Evolutionary conservation across 441 rosid genomes (phyloP), one percentile per base, ranked within the genome.

Genomic region (Adansonia gregorii): DNA sequence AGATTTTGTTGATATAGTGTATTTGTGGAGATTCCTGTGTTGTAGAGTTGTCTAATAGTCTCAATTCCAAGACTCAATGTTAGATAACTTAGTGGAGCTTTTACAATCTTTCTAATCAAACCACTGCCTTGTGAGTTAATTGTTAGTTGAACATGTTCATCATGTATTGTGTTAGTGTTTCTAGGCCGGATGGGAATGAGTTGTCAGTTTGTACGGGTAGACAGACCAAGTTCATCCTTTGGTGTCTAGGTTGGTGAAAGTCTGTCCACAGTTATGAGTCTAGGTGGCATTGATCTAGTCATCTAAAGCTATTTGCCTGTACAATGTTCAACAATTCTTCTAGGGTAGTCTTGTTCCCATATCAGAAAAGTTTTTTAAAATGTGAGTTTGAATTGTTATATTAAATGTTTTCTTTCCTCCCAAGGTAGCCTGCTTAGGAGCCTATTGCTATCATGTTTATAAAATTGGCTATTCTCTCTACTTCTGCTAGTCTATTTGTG

Each of bases 41-140:
- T 9, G 43, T 70, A 59, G 45, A 51, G 74, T 70, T 70, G 24
- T 52, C 22, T 14, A 20, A 68, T 69, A 12, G 27, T 61, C 27
- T 6, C 27, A 71, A 71, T 17, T 52, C 61, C 63, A 54, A 35
- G n/a, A 71, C 27, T 71, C 63, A n/a, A 54, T 24, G 74, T 70
- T 70, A 49, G 6, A 54, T 54, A 55, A 24, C 61, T 24, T 51
- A 69, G 41, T 22, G 61, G 45, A 54, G 54, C 49, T 35, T 54
- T 54, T 54, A 8, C 60, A 3, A 70, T 7, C 73, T 69, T 69
- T 51, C 45, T 70, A 49, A 15, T 51, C 45, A 51, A 51, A 70
- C 12, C 59, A 24, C 45, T 70, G 27, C 22, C 72, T 51, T 48
- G 43, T 12, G 12, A 24, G 58, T 48, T 46, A 43, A 66, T 19